Percentiles rank a stretch among this genome's conserved stretches.
These are phyloP conservation scores for Cucumis hystrix DNA, from an alignment of 306 rosid species.

Conservation along the genomic window DNA sequence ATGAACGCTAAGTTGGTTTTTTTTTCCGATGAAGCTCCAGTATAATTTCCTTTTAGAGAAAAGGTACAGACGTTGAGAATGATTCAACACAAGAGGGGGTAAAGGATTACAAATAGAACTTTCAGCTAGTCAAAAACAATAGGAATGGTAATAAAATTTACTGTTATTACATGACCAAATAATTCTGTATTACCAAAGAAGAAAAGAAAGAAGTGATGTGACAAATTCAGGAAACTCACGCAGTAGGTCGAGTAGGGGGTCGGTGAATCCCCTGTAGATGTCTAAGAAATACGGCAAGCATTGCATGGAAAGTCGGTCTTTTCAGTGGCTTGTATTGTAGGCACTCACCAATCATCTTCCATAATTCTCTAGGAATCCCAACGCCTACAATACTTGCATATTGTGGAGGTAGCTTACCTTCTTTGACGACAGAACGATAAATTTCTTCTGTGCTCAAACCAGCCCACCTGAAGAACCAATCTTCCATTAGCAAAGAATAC, in stretches of 20 bases:
- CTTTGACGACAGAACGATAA: conserved; percentile 73
- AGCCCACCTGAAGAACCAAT: conserved; percentile 68
- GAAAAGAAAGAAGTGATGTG: too few species aligned
- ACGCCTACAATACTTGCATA: conserved; percentile 98
- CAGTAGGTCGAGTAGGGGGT: conserved; percentile 84
- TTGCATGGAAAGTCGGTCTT: conserved; percentile 85
- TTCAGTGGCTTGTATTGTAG: conserved; percentile 81
- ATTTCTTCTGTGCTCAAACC: conserved; percentile 91
- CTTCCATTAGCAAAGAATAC: conserved; percentile 12
- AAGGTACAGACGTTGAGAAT: not conserved
- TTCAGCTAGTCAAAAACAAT: not conserved
- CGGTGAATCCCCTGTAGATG: conserved; percentile 95
- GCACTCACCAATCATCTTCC: conserved; percentile 99
- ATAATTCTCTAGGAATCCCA: conserved; percentile 94
- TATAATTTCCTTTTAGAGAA: not conserved
- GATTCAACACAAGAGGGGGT: not conserved
- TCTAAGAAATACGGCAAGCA: conserved; percentile 83
- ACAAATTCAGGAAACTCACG: conserved; percentile 32
- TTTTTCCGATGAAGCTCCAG: not conserved
- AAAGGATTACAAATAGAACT: not conserved
- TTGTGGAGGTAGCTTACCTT: conserved; percentile 81
- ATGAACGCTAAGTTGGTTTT: not conserved
- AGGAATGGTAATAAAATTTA: not conserved
- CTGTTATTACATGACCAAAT: not conserved
- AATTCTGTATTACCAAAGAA: not conserved